Evolutionary conservation across 2,329 filamentous ascomycete species (phyloP).

Genomic region (Beauveria varroae): DNA sequence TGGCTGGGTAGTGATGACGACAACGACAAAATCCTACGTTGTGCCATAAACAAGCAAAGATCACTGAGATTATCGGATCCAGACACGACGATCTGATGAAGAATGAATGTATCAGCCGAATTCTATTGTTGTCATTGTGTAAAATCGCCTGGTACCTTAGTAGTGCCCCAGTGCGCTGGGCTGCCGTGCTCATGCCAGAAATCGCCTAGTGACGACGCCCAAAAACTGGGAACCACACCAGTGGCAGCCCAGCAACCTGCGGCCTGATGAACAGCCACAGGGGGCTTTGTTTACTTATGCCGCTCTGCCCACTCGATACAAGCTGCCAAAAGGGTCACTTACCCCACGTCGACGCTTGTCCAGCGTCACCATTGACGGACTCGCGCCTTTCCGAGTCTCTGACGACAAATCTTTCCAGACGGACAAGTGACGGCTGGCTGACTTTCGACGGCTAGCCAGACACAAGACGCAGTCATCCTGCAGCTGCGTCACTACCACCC

Average conservation of each 20-base stretch:
- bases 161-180: background rate
- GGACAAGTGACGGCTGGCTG: background rate
- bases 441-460: background rate
- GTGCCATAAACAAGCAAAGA: no score
- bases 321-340: background rate
- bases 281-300: conserved; percentile 9
- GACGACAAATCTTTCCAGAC: background rate
- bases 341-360: conserved; percentile 7
- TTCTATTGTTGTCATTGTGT: no score
- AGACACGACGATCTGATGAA: no score
- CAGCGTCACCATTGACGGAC: conserved; percentile 4
- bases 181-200: background rate
- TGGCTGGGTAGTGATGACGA: background rate
- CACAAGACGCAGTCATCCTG: conserved; percentile 1
- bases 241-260: conserved; percentile 9
- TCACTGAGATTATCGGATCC: no score
- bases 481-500: background rate
- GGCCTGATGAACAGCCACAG: background rate
- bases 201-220: background rate
- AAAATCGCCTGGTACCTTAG: background rate
- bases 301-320: background rate
- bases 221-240: background rate
- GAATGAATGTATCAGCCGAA: no score
- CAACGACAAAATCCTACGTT: background rate
- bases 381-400: background rate